Evolutionary conservation across 2,329 filamentous ascomycete species (phyloP), one percentile per base, ranked within the genome.

Genomic region (Colletotrichum lentis): DNA sequence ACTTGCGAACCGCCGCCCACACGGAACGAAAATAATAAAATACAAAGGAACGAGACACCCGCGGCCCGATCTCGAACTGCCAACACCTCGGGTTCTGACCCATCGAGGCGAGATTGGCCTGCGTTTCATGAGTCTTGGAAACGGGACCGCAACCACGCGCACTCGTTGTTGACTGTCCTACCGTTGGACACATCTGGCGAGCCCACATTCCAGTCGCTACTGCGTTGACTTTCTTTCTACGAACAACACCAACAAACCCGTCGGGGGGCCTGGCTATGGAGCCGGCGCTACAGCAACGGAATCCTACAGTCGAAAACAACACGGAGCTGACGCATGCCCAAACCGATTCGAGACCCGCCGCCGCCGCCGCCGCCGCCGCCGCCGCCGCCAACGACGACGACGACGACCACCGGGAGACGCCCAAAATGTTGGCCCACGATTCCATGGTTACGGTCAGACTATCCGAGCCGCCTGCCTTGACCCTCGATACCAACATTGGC

Each of bases 381-480:
- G 55, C 43, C 52, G 67, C 63, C 37, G 54, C 53, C 47, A 41
- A 27, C 46, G 53, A 27, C 46, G 55, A 49, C 56, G 52, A 67
- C 44, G 35, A 41, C 44, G n/a, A 62, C 44, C 52, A 35, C 63
- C 60, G 44, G 56, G 66, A 56, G 20, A 71, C 70, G 39, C 63
- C 69, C 47, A 71, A 71, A 55, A 72, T 72, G 69, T 18, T 60
- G 54, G 62, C 75, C 37, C 85, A 86, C 76, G 90, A 93, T 78
- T 93, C 91, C 22, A 90, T 93, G 89, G 90, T 93, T 53, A 93
- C 91, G 8, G 91, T 93, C 52, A 86, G 90, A 62, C 82, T 93
- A 56, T 93, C 91, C 22, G 90, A 92, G 75, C 81, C 84, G 67
- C 78, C 86, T 73, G 74, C 83, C 72, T 74, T 88, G 73, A 78